These are phyloP conservation scores for Clonostachys rhizophaga DNA, from an alignment of 2,329 filamentous ascomycete species.

Conservation along the genomic window DNA sequence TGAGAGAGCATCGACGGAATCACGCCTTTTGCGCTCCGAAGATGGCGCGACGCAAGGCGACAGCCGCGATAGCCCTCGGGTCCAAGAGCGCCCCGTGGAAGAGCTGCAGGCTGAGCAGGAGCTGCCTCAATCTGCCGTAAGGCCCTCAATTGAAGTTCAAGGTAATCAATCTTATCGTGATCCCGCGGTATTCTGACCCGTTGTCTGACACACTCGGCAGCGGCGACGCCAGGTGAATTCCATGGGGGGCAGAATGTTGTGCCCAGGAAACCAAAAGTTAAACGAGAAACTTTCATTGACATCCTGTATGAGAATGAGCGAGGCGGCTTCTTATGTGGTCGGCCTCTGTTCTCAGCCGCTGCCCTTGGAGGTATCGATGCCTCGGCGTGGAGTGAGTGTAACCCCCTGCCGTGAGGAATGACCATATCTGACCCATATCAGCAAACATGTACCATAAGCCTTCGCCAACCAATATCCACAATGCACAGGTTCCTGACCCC, in stretches of 20 bases:
- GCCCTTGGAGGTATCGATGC: conserved; percentile 86
- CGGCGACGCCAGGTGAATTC: conserved; percentile 18
- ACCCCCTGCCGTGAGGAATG: not conserved
- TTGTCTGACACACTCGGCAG: conserved; percentile 7
- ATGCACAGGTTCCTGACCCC: conserved; percentile 89
- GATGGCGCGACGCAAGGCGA: conserved; percentile 6
- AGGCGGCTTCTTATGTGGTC: conserved; percentile 83
- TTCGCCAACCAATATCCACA: conserved; percentile 66
- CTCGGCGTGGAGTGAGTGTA: conserved; percentile 62
- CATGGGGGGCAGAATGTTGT: conserved; percentile 23
- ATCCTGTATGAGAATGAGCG: conserved; percentile 95
- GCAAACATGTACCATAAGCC: conserved; percentile 60
- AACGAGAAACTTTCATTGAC: conserved; percentile 64
- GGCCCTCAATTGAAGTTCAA: conserved; percentile 26
- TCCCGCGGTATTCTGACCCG: not conserved
- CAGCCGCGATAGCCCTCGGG: not conserved
- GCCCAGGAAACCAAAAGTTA: conserved; percentile 19
- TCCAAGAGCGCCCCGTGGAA: conserved; percentile 1
- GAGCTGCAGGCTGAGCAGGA: conserved; percentile 1
- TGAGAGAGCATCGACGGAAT: conserved; percentile 12
- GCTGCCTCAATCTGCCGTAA: conserved; percentile 10
- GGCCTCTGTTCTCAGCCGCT: conserved; percentile 81
- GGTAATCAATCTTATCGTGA: conserved; percentile 8
- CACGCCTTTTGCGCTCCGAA: conserved; percentile 12
- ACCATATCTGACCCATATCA: conserved; percentile 7